Conservation (phyloP, 768 basidiomycete genomes). For the Boletellus sp. region DNA sequence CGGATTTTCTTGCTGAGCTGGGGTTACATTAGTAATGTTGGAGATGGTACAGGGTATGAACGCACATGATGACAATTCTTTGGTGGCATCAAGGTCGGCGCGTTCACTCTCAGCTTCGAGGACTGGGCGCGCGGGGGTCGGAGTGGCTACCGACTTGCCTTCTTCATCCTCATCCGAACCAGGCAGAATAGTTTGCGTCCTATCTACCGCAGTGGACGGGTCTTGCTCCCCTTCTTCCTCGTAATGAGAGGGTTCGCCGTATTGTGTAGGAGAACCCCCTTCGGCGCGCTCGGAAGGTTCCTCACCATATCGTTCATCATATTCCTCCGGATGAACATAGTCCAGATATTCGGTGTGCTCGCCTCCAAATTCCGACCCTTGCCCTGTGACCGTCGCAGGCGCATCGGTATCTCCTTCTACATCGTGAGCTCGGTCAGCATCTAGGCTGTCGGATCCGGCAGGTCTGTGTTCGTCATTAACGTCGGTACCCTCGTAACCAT, state of each 20-base stretch:
- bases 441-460: conserved; percentile 17
- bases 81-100: neutral
- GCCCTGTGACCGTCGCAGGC: conserved; percentile 5
- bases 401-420: conserved; percentile 22
- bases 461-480: conserved; percentile 18
- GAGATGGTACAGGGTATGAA: neutral
- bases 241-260: conserved; percentile 17
- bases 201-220: conserved; percentile 17
- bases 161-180: conserved; percentile 14
- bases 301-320: conserved; percentile 36
- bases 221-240: conserved; percentile 26
- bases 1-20: conserved; percentile 8
- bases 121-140: conserved; percentile 1
- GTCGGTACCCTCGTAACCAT: conserved; percentile 17
- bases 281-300: conserved; percentile 31
- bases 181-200: conserved; percentile 10
- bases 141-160: conserved; percentile 13
- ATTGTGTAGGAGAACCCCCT: conserved; percentile 10
- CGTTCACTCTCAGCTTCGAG: conserved; percentile 9
- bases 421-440: conserved; percentile 30
- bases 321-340: conserved; percentile 32
- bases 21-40: neutral
- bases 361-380: conserved; percentile 19
- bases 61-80: conserved; percentile 9
- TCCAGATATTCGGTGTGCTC: conserved; percentile 35